Base-by-base conservation (phyloP, 306 rosid genomes). In the Trifolium dubium region DNA sequence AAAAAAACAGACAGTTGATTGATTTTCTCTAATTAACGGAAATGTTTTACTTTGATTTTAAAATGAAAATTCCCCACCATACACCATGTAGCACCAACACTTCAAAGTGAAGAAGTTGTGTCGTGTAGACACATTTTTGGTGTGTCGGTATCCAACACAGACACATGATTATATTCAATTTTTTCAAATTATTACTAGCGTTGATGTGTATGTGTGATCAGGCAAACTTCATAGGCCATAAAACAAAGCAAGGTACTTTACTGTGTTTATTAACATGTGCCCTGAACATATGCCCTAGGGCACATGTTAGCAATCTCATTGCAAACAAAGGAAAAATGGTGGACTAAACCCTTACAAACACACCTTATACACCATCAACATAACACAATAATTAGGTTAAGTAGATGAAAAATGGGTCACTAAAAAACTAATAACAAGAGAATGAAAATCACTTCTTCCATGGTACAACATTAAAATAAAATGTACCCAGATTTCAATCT, bases 341-440 rank as follows among this genome's bases (percentile, higher is more conserved):
- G 54, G 7, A 68, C 9, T 18, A 10, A 69, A 59, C 69, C 63
- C 9, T 58, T 68, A 43, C 43, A 39, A 77, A 17, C 17, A 76
- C 56, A 66, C 58, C 66, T 13, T 13, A 19, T 9, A 34, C 62
- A 32, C 10, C 14, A 15, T 8, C 43, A 44, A 44, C 15, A 10
- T 44, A n/a, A 44, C 50, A 44, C 50, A 44, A 12, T 4, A 44
- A 11, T 10, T 44, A 3, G 1, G 2, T 12, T 44, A 3, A 44
- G 6, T 1, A 12, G 2, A 12, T 44, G 13, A 5, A 3, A 63
- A 55, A 35, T 29, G 39, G 15, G 28, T 58, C 8, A 5, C 15
- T 58, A 32, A 54, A 15, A 15, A 54, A 47, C 3, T 5, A 47
- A 14, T n/a, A 47, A 58, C 13, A 11, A 29, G 64, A 58, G 17